Base-by-base conservation (phyloP, 768 basidiomycete species). In the Naganishia vaughanmartiniae region DNA sequence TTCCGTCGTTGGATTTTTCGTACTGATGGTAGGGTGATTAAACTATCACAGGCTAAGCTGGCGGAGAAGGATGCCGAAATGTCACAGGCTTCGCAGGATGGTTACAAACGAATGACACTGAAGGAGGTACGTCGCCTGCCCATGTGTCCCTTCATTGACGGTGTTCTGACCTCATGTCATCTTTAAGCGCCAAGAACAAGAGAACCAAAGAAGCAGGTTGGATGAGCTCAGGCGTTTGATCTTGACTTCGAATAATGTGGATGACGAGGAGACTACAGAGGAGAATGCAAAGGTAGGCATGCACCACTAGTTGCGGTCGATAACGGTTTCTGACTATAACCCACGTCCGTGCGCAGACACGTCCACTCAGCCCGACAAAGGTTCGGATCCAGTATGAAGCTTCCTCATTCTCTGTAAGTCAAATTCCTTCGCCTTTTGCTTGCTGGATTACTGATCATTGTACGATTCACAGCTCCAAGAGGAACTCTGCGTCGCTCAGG, bases 401-500 rank as follows among this genome's bases (percentile, higher is more conserved):
- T 15, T 65, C 71, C 0, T 58, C 67, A 14, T 65, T 67, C 55
- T 45, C 56, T 19, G 56, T 34, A 33, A 48, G 65, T 9, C 54
- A 66, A 48, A n/a, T 54, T 34, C 15, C 6, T 26, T 17, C 17
- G 54, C 6, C 19, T 30, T 34, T 26, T 36, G 71, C 34, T 31
- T 21, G 42, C 17, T n/a, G 42, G 7, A 55, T 90, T 55, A 69
- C 83, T 78, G 12, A n/a, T 5, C 45, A 12, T 39, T 9, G 30
- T 28, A 21, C 48, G 34, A 2, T 17, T 3, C n/a, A 33, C 69
- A 92, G 88, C 84, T 95, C 0, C 92, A 93, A 83, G 90, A 94
- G 84, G 91, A 93, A 72, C 86, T 95, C 21, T 87, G 94, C 21
- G 84, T 87, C 0, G 88, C 91, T 0, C 86, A 90, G 31, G 85